Evolutionary conservation across 345 rosid species (phyloP).

Genomic region (Eucalyptus erythrocorys): DNA sequence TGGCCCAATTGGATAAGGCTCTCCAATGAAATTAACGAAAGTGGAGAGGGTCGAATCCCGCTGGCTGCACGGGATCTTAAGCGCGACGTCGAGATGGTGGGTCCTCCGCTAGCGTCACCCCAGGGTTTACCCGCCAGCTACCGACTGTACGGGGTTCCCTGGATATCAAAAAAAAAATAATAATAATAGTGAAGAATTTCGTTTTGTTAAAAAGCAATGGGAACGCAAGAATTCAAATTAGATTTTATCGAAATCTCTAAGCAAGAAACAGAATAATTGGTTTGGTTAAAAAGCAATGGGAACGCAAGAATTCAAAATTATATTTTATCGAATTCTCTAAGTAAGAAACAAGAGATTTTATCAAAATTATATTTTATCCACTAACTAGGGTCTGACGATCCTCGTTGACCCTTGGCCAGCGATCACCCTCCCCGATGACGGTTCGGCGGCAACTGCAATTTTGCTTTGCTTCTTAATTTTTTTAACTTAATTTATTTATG

Average conservation of each 20-base stretch:
- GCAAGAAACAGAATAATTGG: not conserved
- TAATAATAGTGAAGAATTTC: too few species aligned
- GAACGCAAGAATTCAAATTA: not conserved
- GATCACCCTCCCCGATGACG: not conserved
- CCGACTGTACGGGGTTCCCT: too few species aligned
- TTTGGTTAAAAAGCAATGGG: not conserved
- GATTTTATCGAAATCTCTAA: not conserved
- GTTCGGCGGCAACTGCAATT: too few species aligned
- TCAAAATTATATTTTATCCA: not conserved
- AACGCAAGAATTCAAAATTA: not conserved
- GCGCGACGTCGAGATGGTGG: too few species aligned
- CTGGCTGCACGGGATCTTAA: too few species aligned
- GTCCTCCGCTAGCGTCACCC: too few species aligned
- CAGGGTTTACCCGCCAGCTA: too few species aligned
- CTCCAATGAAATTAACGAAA: too few species aligned
- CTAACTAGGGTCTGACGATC: not conserved
- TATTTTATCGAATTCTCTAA: not conserved
- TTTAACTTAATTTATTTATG: accelerated
- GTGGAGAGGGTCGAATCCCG: too few species aligned
- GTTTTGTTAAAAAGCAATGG: not conserved
- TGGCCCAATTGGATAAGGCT: too few species aligned
- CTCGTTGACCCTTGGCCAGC: not conserved
- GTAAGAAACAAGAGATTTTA: not conserved
- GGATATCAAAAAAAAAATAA: too few species aligned
- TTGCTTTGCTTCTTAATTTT: accelerated